phyloP scores from a whole-genome alignment of 768 basidiomycete genomes.

The Leucocoprinus sp. region DNA sequence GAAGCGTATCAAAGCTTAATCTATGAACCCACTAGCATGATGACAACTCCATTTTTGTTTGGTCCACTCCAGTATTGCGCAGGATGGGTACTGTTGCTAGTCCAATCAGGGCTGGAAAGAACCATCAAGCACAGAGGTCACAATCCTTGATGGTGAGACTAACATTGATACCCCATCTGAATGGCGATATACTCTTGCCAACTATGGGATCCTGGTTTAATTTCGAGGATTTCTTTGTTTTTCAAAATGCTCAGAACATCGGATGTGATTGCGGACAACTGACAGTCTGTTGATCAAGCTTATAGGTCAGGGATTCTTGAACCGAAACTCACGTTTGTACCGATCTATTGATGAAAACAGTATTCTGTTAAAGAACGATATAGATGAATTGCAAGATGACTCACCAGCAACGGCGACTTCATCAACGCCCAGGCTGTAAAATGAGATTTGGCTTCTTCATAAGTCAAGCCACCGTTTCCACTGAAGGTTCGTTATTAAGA shows the following conservation, averaged over 20 bases:
- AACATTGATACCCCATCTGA: constrained; percentile 65
- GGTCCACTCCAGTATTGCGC: constrained; percentile 66
- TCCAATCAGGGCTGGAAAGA: constrained; percentile 32
- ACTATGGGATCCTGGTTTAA: constrained; percentile 60
- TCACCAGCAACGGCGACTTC: constrained; percentile 59
- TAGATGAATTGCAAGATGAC: constrained; percentile 8
- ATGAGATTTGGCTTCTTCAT: constrained; percentile 61
- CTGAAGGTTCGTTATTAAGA: constrained; percentile 22
- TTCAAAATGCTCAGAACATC: constrained; percentile 47
- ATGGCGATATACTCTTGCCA: constrained; percentile 56
- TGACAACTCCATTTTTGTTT: constrained; percentile 52
- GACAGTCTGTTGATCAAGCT: not conserved
- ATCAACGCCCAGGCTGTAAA: constrained; percentile 68
- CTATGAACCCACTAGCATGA: constrained; percentile 48
- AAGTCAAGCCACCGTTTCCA: constrained; percentile 54
- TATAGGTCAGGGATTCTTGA: not conserved
- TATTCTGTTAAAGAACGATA: constrained; percentile 2
- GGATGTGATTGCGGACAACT: constrained; percentile 25
- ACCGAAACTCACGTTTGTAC: constrained; percentile 18
- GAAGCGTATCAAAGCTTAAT: not conserved
- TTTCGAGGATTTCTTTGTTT: constrained; percentile 59
- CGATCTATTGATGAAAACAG: not conserved
- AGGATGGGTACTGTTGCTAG: constrained; percentile 38
- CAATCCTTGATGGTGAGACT: constrained; percentile 17
- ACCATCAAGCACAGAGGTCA: not conserved